Evolutionary conservation across 2,329 filamentous ascomycete genomes (phyloP), one percentile per base, ranked within the genome.

Genomic region (Claviceps fusiformis): DNA sequence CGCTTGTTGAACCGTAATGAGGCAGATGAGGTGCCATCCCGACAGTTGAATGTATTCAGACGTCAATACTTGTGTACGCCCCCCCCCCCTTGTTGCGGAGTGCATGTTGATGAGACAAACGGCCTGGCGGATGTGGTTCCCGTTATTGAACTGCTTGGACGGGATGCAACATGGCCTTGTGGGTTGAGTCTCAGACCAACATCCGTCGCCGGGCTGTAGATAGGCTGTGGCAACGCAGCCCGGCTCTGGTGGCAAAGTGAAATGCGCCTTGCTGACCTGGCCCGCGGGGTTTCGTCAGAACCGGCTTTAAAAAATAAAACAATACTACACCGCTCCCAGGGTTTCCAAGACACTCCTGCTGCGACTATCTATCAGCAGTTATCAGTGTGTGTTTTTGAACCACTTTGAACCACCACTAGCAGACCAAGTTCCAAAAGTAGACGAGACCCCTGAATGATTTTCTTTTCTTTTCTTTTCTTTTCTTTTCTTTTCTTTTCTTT

Each of bases 31-130:
- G 7, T 17, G 37, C 37, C 37, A 41, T 8, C 15, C 7, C 37
- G 13, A 41, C 37, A 15, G 2, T 41, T 41, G 2, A 24, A 24
- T 24, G 24, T 37, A 41, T 41, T 41, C 13, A 41, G 37, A 44
- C n/a, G 35, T 10, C 35, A 37, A 37, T 37, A 37, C 35, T 37
- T 37, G 3, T 13, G 11, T 8, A 37, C 11, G 35, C n/a, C n/a
- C n/a, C 4, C 31, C n/a, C 8, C 31, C n/a, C 7, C 19, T 47
- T 3, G 19, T 29, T 47, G 45, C 31, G 45, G 10, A 37, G 17
- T 50, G 46, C 46, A 48, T 46, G 51, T 29, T 35, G 51, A 37
- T 53, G 51, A 53, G 43, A 53, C 51, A 35, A 31, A 41, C 41
- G n/a, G 41, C 3, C 29, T 24, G 19, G 29, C 43, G 41, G 51